These are phyloP conservation scores for Phaeosphaeria sp. DNA, from an alignment of 2,329 filamentous ascomycete genomes.

Conservation along the genomic window DNA sequence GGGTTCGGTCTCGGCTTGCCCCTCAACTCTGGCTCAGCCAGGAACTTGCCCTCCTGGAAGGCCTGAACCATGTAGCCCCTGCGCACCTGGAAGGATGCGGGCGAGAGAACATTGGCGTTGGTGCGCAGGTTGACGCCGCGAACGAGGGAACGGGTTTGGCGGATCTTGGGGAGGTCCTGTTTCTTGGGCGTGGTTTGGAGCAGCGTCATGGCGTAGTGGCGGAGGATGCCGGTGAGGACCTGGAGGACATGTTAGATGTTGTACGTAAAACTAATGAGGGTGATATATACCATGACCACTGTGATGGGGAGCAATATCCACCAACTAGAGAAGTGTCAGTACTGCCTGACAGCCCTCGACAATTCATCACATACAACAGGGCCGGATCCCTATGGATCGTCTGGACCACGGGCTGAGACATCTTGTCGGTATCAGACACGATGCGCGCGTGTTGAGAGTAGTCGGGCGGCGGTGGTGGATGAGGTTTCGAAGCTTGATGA, in stretches of 20 bases:
- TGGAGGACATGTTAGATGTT: conserved; percentile 43
- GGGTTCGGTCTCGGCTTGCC: conserved; percentile 92
- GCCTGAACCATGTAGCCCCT: conserved; percentile 81
- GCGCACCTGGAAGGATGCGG: conserved; percentile 76
- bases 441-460: conserved; percentile 14
- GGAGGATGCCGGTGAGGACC: conserved; percentile 92
- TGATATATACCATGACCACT: conserved; percentile 79
- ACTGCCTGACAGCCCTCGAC: not conserved
- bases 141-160: conserved; percentile 83
- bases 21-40: conserved; percentile 86
- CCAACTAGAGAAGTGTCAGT: conserved; percentile 69
- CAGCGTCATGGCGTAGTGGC: conserved; percentile 94
- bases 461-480: conserved; percentile 16
- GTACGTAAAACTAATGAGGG: not conserved
- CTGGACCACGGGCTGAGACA: conserved; percentile 87
- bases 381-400: conserved; percentile 98
- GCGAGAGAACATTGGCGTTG: conserved; percentile 82
- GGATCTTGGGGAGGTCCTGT: conserved; percentile 74
- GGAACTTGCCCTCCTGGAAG: conserved; percentile 84
- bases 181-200: conserved; percentile 87
- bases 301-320: conserved; percentile 99
- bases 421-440: conserved; percentile 52
- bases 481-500: conserved; percentile 25
- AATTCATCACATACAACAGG: conserved; percentile 75
- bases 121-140: conserved; percentile 84